Percentiles rank a stretch among this genome's conserved stretches.
phyloP scores from a whole-genome alignment of 1,284 basidiomycete species.

The Papiliotrema fonsecae region DNA sequence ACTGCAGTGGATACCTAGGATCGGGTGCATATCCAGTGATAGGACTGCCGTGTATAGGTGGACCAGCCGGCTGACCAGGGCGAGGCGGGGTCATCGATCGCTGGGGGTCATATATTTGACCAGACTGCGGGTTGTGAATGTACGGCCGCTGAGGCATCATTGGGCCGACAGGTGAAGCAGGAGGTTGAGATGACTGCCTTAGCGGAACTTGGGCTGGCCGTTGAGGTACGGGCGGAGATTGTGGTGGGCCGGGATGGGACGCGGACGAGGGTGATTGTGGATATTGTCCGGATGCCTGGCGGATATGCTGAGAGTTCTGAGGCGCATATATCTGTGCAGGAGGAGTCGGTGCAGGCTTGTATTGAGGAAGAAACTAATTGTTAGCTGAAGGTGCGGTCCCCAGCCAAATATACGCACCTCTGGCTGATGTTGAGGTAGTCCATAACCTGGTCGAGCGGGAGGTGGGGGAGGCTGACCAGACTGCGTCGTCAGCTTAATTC shows the following conservation, averaged over 20 bases:
- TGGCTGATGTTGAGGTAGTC: constrained; percentile 5
- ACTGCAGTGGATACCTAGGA: too few species aligned
- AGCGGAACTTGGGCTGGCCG: constrained; percentile 20
- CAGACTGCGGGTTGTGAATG: neutral
- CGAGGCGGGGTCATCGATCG: constrained; percentile 3
- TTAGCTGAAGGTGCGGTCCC: constrained; percentile 1
- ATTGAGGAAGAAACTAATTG: constrained; percentile 26
- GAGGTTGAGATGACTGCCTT: constrained; percentile 4
- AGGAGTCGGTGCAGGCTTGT: constrained; percentile 27
- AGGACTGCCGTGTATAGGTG: neutral
- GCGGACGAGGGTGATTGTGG: constrained; percentile 9
- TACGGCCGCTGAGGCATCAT: constrained; percentile 11
- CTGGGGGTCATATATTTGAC: constrained; percentile 5
- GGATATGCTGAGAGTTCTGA: constrained; percentile 8
- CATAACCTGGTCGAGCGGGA: constrained; percentile 22
- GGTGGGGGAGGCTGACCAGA: constrained; percentile 20
- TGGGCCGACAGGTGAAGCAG: constrained; percentile 3
- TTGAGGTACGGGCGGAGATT: constrained; percentile 17
- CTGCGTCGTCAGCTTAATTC: neutral
- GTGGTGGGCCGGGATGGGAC: neutral
- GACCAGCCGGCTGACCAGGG: neutral
- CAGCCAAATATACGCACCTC: constrained; percentile 6
- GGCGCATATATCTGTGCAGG: constrained; percentile 13
- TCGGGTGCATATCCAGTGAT: too few species aligned
- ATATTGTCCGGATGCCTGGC: constrained; percentile 16